Evolutionary conservation across 345 rosid species (phyloP), one percentile per base, ranked within the genome.

Genomic region (Clarkia xantiana): DNA sequence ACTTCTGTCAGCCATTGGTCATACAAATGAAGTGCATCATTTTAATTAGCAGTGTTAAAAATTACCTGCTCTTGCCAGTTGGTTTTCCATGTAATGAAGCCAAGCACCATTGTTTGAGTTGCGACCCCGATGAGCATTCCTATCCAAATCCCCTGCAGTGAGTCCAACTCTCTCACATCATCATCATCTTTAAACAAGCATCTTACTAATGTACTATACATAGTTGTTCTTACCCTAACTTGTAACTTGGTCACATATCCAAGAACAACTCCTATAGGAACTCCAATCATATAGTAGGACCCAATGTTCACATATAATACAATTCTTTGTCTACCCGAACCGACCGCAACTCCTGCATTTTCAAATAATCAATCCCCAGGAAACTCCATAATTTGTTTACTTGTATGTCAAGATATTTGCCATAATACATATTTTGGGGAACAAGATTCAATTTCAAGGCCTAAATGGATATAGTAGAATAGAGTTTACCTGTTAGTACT

Each of bases 51-150:
- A n/a, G n/a, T n/a, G n/a, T n/a, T n/a, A n/a, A n/a, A n/a, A n/a
- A n/a, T 47, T 44, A 66, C 71, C 69, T 74, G 73, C 15, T 58
- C 40, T 44, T 74, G 68, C 79, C 79, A 74, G 29, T 74, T 67
- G 15, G 76, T 76, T 54, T 51, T 71, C 55, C 58, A 69, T 15
- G 61, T 64, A 45, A 61, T 11, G 44, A 62, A 63, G 29, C 60
- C 53, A 41, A 75, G 71, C 38, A 66, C 51, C 9, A 58, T 6
- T 0, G 75, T 58, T 45, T 75, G 81, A n/a, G 67, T 17, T 51
- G 49, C 66, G 1, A 71, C 66, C 40, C 77, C 72, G 17, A 46
- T 23, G 44, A 68, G 40, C 75, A 75, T 57, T 19, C 77, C 77
- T n/a, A 67, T 55, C 76, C 74, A 71, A 0, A 75, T 62, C 10